Base-by-base conservation (phyloP, 352 stramenopile species). In the Saprolegnia parasitica region DNA sequence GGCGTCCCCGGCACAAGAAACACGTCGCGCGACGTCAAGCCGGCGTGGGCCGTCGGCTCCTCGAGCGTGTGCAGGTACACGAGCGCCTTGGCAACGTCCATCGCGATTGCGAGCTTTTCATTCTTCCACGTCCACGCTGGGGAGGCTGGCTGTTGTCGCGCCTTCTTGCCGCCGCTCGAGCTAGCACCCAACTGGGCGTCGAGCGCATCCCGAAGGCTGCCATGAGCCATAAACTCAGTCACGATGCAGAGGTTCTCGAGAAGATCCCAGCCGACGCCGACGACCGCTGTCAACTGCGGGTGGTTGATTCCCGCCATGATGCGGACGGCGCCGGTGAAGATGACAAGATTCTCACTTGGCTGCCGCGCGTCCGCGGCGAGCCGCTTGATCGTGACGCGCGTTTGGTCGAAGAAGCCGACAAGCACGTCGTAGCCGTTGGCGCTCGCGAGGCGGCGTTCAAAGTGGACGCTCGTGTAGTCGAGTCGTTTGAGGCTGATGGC, bases 31-130 rank as follows among this genome's bases (percentile, higher is more conserved):
- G 81, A 84, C 37, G 86, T 87, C 24, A 89, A 67, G 26, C 87
- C 81, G 29, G 79, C 81, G 47, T 91, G 83, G 11, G 88, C 74
- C 2, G 89, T 74, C 47, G 81, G 78, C 1, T 76, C 81, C 1
- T 46, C 64, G 67, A 91, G 88, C 63, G 83, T 87, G 67, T 91
- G 81, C 23, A 87, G 74, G 64, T 89, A 91, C 29, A 86, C 78
- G 11, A 91, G 73, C 10, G 81, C 83, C 47, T 91, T 81, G 23
- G 78, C 77, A 6, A 89, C 65, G 60, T 87, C 77, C 1, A 86
- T 75, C 9, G 80, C 80, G 10, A 90, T 63, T 47, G 86, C 76
- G 9, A 88, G 37, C 50, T 89, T 87, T 32, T 77, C 72, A 9
- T 68, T n/a, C 20, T 73, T 76, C 81, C 80, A 89, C 20, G 6